Evolutionary conservation across 768 basidiomycete species (phyloP), one percentile per base, ranked within the genome.

Genomic region (Leccinum imitatum): DNA sequence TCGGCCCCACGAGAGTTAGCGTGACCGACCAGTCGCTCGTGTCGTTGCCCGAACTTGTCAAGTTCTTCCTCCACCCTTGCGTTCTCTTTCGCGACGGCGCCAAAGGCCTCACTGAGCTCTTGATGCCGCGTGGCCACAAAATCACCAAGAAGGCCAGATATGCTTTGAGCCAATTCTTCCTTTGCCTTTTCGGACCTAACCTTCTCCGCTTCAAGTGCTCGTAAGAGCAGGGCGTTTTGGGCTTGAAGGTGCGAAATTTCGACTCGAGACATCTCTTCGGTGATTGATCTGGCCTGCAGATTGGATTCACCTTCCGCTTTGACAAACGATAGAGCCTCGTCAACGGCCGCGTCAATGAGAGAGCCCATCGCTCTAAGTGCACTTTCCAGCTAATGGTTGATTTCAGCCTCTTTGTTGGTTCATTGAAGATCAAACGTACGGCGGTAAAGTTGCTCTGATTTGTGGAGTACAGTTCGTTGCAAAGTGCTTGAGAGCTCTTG

Each of bases 151-250:
- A 95, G 78, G 4, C 78, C 78, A 1, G 90, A 89, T 53, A 96
- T 80, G 41, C 86, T 87, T 46, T 87, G 82, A n/a, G 95, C 73
- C 13, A 96, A 72, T 44, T 90, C 88, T 46, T 87, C 85, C 59
- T 86, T 89, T 1, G 89, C 84, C 53, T 80, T 83, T 25, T 87
- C 84, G 0, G 88, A 82, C 60, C 85, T 87, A 14, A 71, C 69
- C 69, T 84, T 84, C 71, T 96, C 92, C 15, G 81, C 73, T 61
- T 85, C 82, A 13, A 95, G 76, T 64, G 91, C 75, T 47, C 78
- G 78, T 7, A 75, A 73, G 46, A 97, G 78, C 9, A 80, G 74
- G 30, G 79, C 77, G 68, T 95, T 96, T 71, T 95, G 92, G 56
- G 82, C 77, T 63, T 82, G 82, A 21, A 95, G 78, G 23, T 84